Evolutionary conservation across 2,329 filamentous ascomycete species (phyloP), one percentile per base, ranked within the genome.

Genomic region (Clonostachys chloroleuca): DNA sequence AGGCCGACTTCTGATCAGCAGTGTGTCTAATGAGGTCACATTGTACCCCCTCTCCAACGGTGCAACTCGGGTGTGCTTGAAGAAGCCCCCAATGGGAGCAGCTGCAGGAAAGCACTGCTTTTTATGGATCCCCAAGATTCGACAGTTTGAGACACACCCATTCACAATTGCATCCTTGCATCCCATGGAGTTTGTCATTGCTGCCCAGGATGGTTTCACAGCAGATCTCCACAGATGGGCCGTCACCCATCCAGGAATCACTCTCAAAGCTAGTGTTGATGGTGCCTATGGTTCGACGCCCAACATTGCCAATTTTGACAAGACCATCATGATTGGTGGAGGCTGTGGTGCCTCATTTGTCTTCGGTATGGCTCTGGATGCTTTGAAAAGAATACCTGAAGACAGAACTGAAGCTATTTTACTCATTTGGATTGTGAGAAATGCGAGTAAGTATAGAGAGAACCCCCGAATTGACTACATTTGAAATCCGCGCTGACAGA

Each of bases 311-410:
- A 61, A 68, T 13, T 78, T 71, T 50, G 77, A 83, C 56, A 77
- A 75, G 51, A 67, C 82, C 7, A 64, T 84, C n/a, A 62, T 84
- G 39, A 68, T 84, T 36, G 78, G 79, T 5, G 81, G 81, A 12
- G 82, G 81, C 5, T 80, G 78, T 44, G 81, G 82, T 3, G 81
- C 77, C 3, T 82, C 75, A 33, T 85, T 84, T 57, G 68, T 69
- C 6, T 62, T 70, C 40, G 70, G 71, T 41, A 62, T 61, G 69
- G 42, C 57, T 59, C 60, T 70, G 39, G 57, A 60, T 49, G 58
- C 72, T 45, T 56, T 73, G 12, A 60, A 55, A 43, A 59, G 51
- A 13, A 50, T 58, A 4, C 49, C 40, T 4, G 35, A 14, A 5
- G 52, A 54, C 16, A 54, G 53, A 1, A 52, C 52, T 13, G 59